phyloP scores from a whole-genome alignment of 495 filamentous ascomycete genomes.

The Xylaria telfairii region DNA sequence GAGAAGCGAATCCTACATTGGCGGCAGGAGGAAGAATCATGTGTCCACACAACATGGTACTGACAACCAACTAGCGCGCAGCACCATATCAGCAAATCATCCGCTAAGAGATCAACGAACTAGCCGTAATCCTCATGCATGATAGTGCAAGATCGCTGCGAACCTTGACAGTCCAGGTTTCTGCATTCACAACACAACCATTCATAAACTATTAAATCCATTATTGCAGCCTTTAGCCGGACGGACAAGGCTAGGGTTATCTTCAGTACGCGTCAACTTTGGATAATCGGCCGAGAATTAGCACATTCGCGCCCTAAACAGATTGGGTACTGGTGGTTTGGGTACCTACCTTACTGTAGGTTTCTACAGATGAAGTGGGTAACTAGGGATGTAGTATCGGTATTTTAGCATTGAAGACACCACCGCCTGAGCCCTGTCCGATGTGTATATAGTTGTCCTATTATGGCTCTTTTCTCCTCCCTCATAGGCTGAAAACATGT shows the following conservation, averaged over 20 bases:
- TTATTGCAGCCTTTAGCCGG: background rate
- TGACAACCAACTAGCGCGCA: constrained; percentile 18
- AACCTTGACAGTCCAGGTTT: too few species aligned
- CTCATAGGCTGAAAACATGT: constrained; percentile 14
- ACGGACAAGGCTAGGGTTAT: background rate
- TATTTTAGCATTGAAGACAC: background rate
- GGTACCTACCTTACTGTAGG: too few species aligned
- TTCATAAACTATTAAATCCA: background rate
- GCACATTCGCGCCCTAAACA: background rate
- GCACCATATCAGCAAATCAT: constrained; percentile 19
- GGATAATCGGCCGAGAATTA: background rate
- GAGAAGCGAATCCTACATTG: constrained; percentile 23
- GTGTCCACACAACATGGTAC: constrained; percentile 21
- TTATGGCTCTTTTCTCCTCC: background rate
- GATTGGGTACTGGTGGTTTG: background rate
- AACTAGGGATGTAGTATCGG: too few species aligned
- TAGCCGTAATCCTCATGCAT: constrained; percentile 22
- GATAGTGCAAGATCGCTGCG: constrained; percentile 26
- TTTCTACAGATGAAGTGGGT: background rate
- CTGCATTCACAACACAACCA: constrained; percentile 9
- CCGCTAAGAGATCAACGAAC: constrained; percentile 19
- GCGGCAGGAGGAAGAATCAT: constrained; percentile 18
- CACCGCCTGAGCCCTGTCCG: background rate
- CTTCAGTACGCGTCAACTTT: constrained; percentile 1
- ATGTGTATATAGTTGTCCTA: constrained; percentile 1